Evolutionary conservation across 2,329 filamentous ascomycete genomes (phyloP).

Genomic region (Cercospora sesami): DNA sequence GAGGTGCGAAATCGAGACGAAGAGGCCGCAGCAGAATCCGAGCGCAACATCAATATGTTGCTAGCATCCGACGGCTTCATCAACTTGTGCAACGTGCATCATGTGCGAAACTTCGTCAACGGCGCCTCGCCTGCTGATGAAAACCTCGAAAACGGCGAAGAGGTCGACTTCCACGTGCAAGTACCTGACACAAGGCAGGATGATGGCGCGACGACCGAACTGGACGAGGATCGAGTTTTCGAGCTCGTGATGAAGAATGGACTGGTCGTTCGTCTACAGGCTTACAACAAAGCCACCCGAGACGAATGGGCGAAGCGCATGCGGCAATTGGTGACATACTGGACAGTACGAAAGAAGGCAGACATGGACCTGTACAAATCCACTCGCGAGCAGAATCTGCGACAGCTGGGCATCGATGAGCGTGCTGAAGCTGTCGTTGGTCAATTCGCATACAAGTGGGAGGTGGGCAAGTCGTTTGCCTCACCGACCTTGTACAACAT

Average conservation of each 20-base stretch:
- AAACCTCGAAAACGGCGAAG: conserved; percentile 53
- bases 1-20: conserved; percentile 55
- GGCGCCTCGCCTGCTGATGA: conserved; percentile 56
- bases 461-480: conserved; percentile 64
- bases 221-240: conserved; percentile 60
- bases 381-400: conserved; percentile 59
- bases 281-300: conserved; percentile 57
- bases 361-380: conserved; percentile 60
- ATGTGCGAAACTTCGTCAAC: conserved; percentile 57
- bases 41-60: conserved; percentile 60
- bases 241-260: conserved; percentile 63
- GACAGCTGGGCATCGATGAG: conserved; percentile 63
- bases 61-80: conserved; percentile 64
- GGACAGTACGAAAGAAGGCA: conserved; percentile 57
- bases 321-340: conserved; percentile 59
- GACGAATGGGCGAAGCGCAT: conserved; percentile 64
- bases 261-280: conserved; percentile 59
- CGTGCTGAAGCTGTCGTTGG: conserved; percentile 65
- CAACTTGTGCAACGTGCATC: conserved; percentile 58
- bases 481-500: conserved; percentile 66
- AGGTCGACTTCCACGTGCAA: conserved; percentile 57
- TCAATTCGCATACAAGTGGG: conserved; percentile 68
- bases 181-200: conserved; percentile 39
- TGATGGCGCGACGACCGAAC: conserved; percentile 54
- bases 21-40: conserved; percentile 60